Base-by-base conservation (phyloP, 257 asterid genomes). In the Coffea eugenioides region DNA sequence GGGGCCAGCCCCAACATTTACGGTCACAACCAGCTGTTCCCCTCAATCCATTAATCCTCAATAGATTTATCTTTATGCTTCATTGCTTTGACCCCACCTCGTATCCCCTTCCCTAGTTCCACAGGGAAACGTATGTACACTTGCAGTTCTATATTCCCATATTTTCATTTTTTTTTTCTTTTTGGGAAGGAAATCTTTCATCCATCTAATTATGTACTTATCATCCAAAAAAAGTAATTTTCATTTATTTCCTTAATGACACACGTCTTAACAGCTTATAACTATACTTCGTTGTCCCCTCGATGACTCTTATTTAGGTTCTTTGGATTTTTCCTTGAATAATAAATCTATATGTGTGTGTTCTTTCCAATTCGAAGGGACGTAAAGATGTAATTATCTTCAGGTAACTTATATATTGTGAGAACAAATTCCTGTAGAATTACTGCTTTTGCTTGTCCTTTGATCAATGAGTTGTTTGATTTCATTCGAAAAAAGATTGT, bases 11-110 rank as follows among this genome's bases (percentile, higher is more conserved):
- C 90, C 90, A 84, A 81, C 86, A 90, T 83, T 89, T 84, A 52
- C 81, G 85, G 85, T 83, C 91, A 76, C 84, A 78, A 48, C 91
- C 82, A 87, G 94, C 92, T 88, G 92, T 89, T 88, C 87, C 90
- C 94, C 90, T 86, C 87, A 84, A 51, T 73, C 71, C 13, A 75
- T 81, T 80, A 2, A 2, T 39, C 81, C 80, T 77, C 70, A 21
- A 73, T 52, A 68, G 45, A 69, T 74, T 76, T 64, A 71, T 79
- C 92, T 86, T 90, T 89, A 84, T 88, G 71, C 81, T 39, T 39
- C 43, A 39, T 39, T 39, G 43, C 43, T 87, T 84, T 83, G 89
- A 80, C 87, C 92, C 92, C 86, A 88, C 88, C 83, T 79, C 77
- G 39, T 27, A 18, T 73, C 69, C 79, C 68, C 43, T 82, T 41